Conservation (phyloP, 75 land plant species). For the Azolla pinnata region DNA sequence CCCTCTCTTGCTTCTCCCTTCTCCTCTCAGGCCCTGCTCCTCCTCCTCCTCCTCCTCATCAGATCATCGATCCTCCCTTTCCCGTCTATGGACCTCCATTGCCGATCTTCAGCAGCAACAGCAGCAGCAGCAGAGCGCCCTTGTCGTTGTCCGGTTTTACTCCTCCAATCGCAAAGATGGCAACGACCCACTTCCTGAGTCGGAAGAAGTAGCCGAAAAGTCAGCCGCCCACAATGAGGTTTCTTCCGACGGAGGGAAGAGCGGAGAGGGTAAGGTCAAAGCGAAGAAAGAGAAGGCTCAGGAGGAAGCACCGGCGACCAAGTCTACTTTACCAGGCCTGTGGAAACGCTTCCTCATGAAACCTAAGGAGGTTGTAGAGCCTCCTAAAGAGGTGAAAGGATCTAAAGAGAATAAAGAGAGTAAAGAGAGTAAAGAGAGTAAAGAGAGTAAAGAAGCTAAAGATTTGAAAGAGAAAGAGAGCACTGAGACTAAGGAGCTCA, state of each 20-base stretch:
- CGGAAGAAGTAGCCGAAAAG: too few species aligned
- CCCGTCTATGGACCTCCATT: neutral
- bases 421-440: neutral
- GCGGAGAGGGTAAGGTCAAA: neutral
- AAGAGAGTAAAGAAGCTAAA: slow-evolving; percentile 1
- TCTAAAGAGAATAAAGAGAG: neutral
- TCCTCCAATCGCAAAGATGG: neutral
- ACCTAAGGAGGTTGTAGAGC: slow-evolving; percentile 5
- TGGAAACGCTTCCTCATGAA: slow-evolving; percentile 4
- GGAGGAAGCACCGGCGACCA: neutral
- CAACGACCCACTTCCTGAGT: slow-evolving; percentile 2
- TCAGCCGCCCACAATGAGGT: neutral
- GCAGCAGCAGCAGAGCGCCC: slow-evolving; percentile 2
- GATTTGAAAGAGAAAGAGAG: slow-evolving; percentile 1
- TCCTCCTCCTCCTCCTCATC: too few species aligned
- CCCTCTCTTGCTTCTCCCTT: too few species aligned
- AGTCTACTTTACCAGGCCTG: neutral
- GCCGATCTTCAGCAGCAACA: neutral
- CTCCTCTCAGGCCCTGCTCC: too few species aligned
- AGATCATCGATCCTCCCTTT: slow-evolving; percentile 1
- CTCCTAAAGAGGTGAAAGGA: neutral
- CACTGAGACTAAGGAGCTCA: slow-evolving; percentile 4
- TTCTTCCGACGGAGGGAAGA: neutral
- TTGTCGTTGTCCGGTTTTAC: neutral
- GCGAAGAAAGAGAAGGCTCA: neutral